phyloP scores from a whole-genome alignment of 2,329 filamentous ascomycete species.

The Botrytis sinoallii region DNA sequence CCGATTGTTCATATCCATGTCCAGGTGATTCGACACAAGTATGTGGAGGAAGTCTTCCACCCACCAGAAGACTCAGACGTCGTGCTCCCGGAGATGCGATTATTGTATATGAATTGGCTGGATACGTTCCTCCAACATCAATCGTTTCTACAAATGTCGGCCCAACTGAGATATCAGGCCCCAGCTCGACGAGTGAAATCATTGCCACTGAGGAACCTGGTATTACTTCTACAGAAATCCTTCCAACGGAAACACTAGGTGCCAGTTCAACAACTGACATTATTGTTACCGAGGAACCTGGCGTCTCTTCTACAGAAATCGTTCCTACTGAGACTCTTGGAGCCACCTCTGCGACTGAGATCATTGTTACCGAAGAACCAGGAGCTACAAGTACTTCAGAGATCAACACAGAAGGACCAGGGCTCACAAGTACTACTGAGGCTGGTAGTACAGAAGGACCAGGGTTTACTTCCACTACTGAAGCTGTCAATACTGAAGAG shows the following conservation, averaged over 20 bases:
- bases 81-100: not conserved
- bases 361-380: not conserved
- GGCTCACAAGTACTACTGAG: not conserved
- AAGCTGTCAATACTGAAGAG: not conserved
- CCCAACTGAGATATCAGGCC: not conserved
- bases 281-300: not conserved
- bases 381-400: not conserved
- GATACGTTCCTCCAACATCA: not conserved
- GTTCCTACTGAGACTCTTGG: not conserved
- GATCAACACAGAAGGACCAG: not conserved
- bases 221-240: not conserved
- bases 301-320: not conserved
- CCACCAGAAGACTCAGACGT: not conserved
- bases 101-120: not conserved
- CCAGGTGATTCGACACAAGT: not conserved
- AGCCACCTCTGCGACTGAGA: not conserved
- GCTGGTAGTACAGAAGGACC: not conserved
- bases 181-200: not conserved
- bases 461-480: too few relatives aligned
- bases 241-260: not conserved
- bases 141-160: not conserved
- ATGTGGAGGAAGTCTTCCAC: not conserved
- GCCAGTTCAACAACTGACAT: not conserved
- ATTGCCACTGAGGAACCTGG: not conserved
- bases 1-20: not conserved